These are phyloP conservation scores for Bondarzewia mesenterica DNA, from an alignment of 1,284 basidiomycete genomes.

Conservation along the genomic window DNA sequence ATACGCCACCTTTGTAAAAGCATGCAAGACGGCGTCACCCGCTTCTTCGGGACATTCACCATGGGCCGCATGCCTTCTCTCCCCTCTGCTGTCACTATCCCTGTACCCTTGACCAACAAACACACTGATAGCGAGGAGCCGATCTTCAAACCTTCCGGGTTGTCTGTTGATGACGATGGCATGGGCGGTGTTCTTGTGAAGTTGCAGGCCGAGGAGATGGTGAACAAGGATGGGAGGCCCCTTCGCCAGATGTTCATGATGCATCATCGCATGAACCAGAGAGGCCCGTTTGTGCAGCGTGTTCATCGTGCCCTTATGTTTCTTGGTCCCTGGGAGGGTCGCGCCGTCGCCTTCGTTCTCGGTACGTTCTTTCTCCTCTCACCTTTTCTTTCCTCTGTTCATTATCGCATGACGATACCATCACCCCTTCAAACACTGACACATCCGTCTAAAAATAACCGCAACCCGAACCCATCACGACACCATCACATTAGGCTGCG, in stretches of 20 bases:
- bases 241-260: neutral
- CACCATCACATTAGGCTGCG: conserved; percentile 45
- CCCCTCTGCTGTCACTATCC: neutral
- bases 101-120: neutral
- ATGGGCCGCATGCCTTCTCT: neutral
- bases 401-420: neutral
- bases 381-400: neutral
- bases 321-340: conserved; percentile 74
- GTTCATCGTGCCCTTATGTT: conserved; percentile 55
- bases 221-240: neutral
- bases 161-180: neutral
- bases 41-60: conserved; percentile 14
- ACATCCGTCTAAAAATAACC: neutral
- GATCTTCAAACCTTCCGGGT: neutral
- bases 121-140: neutral
- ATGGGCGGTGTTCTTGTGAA: neutral
- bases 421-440: neutral
- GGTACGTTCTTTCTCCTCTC: conserved; percentile 35
- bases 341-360: conserved; percentile 70
- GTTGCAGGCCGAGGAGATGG: neutral
- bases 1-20: conserved; percentile 12
- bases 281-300: conserved; percentile 26
- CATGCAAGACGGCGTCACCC: conserved; percentile 15
- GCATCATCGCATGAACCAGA: neutral
- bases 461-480: too few relatives aligned